phyloP scores from a whole-genome alignment of 352 stramenopile species.

The Detonula confervacea region DNA sequence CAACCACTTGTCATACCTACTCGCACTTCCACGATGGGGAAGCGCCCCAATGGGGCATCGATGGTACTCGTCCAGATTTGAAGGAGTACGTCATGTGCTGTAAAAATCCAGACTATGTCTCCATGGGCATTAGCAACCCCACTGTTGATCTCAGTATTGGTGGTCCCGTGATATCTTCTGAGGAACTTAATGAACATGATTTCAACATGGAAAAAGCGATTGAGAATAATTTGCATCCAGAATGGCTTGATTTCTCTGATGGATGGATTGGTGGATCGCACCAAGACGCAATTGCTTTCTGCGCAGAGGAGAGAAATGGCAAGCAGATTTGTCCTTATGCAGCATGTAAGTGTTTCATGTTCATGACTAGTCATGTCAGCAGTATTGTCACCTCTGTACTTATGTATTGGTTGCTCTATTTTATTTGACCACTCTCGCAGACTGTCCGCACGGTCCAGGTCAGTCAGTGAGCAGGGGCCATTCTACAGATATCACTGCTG shows the following conservation, averaged over 20 bases:
- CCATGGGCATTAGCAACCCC: background rate
- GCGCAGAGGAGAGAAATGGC: background rate
- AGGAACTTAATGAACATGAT: background rate
- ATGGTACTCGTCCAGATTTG: conserved; percentile 19
- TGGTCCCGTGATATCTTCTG: background rate
- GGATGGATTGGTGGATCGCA: conserved; percentile 29
- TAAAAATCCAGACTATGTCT: background rate
- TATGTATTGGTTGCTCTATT: background rate
- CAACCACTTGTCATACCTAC: conserved; percentile 30
- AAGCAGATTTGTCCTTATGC: conserved; percentile 35
- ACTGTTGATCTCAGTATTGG: background rate
- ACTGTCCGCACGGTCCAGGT: conserved; percentile 28
- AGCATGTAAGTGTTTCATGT: conserved; percentile 5
- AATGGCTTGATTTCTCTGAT: conserved; percentile 25
- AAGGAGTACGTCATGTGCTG: conserved; percentile 40
- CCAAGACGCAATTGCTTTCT: conserved; percentile 23
- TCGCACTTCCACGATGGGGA: conserved; percentile 6
- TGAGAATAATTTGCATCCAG: conserved; percentile 14
- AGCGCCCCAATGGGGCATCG: conserved; percentile 25
- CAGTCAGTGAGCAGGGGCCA: conserved; percentile 15
- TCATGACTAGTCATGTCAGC: too few relatives aligned
- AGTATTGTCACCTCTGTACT: background rate
- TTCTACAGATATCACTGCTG: conserved; percentile 25
- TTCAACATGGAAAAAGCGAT: conserved; percentile 28
- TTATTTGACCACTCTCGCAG: background rate